Conservation (phyloP, 768 basidiomycete species). For the Lactarius pseudohatsudake region DNA sequence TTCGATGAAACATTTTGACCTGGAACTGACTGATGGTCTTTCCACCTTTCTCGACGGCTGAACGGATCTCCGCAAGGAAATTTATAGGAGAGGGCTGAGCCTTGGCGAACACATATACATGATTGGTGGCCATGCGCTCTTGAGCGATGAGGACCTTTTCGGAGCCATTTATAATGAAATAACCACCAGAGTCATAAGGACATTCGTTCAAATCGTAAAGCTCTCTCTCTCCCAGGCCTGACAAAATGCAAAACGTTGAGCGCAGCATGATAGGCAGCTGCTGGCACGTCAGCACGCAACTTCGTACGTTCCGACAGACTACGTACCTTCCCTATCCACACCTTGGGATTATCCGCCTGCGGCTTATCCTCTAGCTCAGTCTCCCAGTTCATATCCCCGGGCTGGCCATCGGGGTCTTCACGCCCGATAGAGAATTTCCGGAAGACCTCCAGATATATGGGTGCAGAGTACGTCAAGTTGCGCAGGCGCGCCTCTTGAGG, state of each 20-base stretch:
- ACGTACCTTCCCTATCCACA: conserved; percentile 92
- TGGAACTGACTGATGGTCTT: conserved; percentile 98
- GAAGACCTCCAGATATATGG: conserved; percentile 93
- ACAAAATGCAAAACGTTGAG: conserved; percentile 91
- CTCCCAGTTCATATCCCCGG: conserved; percentile 80
- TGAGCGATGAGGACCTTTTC: conserved; percentile 99
- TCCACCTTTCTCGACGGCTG: conserved; percentile 96
- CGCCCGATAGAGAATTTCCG: conserved; percentile 79
- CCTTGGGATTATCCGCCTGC: conserved; percentile 68
- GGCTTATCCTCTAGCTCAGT: conserved; percentile 62
- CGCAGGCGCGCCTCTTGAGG: conserved; percentile 95
- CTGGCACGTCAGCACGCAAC: neutral
- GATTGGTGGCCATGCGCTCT: conserved; percentile 99
- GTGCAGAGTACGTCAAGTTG: conserved; percentile 95
- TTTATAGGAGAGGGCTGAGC: conserved; percentile 94
- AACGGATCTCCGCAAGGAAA: conserved; percentile 95
- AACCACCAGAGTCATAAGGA: conserved; percentile 97
- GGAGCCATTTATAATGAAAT: conserved; percentile 99
- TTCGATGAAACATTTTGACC: conserved; percentile 93
- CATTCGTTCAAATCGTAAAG: conserved; percentile 95
- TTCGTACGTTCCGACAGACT: neutral
- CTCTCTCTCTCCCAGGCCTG: conserved; percentile 73
- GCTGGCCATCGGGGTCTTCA: conserved; percentile 76
- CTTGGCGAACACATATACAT: conserved; percentile 99
- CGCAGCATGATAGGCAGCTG: conserved; percentile 98